These are phyloP conservation scores for Marsdenia floribunda DNA, from an alignment of 257 asterid genomes.

Conservation along the genomic window DNA sequence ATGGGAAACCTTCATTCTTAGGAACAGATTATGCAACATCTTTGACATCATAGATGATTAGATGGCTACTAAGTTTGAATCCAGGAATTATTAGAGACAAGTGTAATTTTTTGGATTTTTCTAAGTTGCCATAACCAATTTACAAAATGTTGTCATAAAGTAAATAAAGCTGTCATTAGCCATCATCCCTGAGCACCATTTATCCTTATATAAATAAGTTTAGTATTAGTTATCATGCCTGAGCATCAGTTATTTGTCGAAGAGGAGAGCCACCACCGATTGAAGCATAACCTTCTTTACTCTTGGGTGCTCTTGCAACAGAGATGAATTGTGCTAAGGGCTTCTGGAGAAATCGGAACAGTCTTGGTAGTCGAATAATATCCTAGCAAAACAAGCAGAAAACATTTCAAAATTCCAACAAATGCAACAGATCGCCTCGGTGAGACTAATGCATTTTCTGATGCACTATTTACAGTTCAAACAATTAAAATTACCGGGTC, in stretches of 20 bases:
- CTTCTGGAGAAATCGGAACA: slow-evolving; percentile 90
- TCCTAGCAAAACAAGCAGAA: slow-evolving; percentile 47
- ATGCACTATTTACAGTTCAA: not conserved
- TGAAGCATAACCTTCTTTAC: slow-evolving; percentile 98
- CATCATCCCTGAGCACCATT: slow-evolving; percentile 72
- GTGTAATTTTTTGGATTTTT: not conserved
- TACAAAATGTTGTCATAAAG: not conserved
- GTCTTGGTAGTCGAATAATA: slow-evolving; percentile 91
- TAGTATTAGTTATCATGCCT: slow-evolving; percentile 45
- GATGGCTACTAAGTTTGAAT: not conserved
- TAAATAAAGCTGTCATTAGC: slow-evolving; percentile 6
- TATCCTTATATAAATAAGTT: slow-evolving; percentile 4
- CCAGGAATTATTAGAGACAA: not conserved
- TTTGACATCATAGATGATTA: slow-evolving; percentile 4
- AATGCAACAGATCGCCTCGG: slow-evolving; percentile 2
- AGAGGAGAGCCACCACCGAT: slow-evolving; percentile 99
- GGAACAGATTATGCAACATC: not conserved
- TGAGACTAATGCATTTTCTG: slow-evolving; percentile 4
- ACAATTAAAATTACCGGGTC: slow-evolving; percentile 71
- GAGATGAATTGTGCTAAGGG: slow-evolving; percentile 96
- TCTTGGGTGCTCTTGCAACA: slow-evolving; percentile 90
- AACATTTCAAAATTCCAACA: slow-evolving; percentile 7
- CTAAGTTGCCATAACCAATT: not conserved
- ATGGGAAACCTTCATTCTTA: not conserved
- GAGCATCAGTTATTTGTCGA: slow-evolving; percentile 94